Base-by-base conservation (phyloP, 306 rosid species). In the Morella rubra region DNA sequence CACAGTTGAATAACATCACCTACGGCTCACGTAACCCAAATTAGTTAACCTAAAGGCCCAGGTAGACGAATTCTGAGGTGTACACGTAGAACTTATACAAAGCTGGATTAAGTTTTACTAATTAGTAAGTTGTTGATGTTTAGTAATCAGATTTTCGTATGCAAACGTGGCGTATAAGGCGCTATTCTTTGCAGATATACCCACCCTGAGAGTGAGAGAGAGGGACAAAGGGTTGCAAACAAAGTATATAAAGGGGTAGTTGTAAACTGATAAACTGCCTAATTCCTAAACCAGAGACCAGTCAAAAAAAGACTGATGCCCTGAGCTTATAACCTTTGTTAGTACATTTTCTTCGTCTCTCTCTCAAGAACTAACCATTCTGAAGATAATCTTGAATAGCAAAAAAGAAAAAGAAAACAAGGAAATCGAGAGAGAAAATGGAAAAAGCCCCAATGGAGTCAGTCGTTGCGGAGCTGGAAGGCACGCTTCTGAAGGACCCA, bases 391-490 rank as follows among this genome's bases (percentile, higher is more conserved):
- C 8, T 65, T 42, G 15, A 42, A 65, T 41, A 16, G 47, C 10
- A 0, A 9, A 67, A 40, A 50, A 44, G 61, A 27, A 13, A 44
- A 1, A 47, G 51, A 47, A 8, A 1, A 56, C 32, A 8, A 19
- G 22, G 9, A 73, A 66, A 42, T 20, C 42, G 5, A 47, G 32
- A 41, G 69, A 14, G 27, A 5, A 19, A 37, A 53, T 76, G 24
- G 41, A 55, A 70, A 32, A 24, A 68, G 45, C 32, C 15, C 20
- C 22, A 54, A 71, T 85, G 97, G 87, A 86, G 15, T 83, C 96
- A 5, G 88, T 89, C 18, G 89, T 86, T 27, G 85, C 90, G 0
- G 97, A 92, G 88, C 85, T 95, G n/a, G 97, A 95, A 85, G 99
- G 97, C 18, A 81, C 93, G 6, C 92, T 95, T 62, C 67, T 95